These are phyloP conservation scores for Xerocomellus chrysenteron DNA, from an alignment of 768 basidiomycete genomes.

Conservation along the genomic window DNA sequence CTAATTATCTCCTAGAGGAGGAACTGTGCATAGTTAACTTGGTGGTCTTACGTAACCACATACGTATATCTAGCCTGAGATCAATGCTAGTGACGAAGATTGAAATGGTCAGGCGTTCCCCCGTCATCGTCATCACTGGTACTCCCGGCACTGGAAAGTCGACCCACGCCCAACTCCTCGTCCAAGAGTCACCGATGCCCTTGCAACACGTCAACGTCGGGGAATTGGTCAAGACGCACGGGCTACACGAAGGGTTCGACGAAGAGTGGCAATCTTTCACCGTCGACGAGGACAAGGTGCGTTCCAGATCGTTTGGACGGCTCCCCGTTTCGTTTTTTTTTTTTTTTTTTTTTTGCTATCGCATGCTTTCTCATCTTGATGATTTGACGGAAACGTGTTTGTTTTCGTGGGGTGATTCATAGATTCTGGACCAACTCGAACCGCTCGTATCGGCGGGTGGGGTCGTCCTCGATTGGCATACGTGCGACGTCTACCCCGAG, in stretches of 20 bases:
- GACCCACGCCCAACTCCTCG: constrained; percentile 85
- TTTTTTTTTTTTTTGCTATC: too few relatives aligned
- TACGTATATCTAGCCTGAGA: too few relatives aligned
- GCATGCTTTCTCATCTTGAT: neutral
- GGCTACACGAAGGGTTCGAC: constrained; percentile 81
- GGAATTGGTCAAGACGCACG: constrained; percentile 82
- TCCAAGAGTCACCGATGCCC: constrained; percentile 64
- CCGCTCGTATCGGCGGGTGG: constrained; percentile 66
- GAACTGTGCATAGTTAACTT: too few relatives aligned
- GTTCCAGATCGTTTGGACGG: constrained; percentile 11
- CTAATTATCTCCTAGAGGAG: too few relatives aligned
- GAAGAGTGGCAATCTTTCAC: constrained; percentile 94
- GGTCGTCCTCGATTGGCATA: constrained; percentile 92
- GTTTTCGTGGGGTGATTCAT: neutral
- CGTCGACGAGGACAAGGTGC: constrained; percentile 94
- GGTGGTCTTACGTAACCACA: constrained; percentile 3
- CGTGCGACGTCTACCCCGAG: constrained; percentile 91
- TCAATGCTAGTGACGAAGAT: too few relatives aligned
- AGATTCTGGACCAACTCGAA: constrained; percentile 91
- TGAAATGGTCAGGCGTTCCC: constrained; percentile 36
- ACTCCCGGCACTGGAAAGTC: constrained; percentile 97
- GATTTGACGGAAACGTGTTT: neutral
- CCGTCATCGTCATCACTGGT: constrained; percentile 83
- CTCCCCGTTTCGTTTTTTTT: too few relatives aligned
- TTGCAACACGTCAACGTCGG: constrained; percentile 87